phyloP scores from a whole-genome alignment of 352 stramenopile genomes.

The Phytophthora capsici region DNA sequence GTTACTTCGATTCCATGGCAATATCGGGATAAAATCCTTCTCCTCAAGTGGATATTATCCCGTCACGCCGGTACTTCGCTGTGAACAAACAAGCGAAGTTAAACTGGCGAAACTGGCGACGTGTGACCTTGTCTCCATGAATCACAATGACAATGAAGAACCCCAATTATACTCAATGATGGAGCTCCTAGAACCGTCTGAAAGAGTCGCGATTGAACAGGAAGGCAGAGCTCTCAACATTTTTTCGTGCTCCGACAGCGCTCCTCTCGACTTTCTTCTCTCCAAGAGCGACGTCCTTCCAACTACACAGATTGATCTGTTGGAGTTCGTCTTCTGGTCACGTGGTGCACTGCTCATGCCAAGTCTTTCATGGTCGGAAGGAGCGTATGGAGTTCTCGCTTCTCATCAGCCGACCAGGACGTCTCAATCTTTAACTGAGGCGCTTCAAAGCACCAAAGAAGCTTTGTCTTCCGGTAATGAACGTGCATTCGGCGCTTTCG shows the following conservation, averaged over 20 bases:
- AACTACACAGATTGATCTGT: conserved; percentile 27
- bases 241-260: conserved; percentile 36
- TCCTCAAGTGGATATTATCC: conserved; percentile 52
- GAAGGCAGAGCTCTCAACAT: conserved; percentile 36
- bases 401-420: conserved; percentile 29
- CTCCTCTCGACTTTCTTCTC: conserved; percentile 23
- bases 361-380: conserved; percentile 41
- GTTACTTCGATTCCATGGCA: conserved; percentile 46
- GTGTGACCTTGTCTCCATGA: conserved; percentile 33
- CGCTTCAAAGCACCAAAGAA: conserved; percentile 16
- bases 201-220: conserved; percentile 34
- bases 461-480: conserved; percentile 13
- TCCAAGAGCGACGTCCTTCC: conserved; percentile 1
- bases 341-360: conserved; percentile 27
- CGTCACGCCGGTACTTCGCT: conserved; percentile 53
- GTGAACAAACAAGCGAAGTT: conserved; percentile 18
- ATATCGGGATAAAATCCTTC: conserved; percentile 42
- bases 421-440: conserved; percentile 23
- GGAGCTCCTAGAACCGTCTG: conserved; percentile 30
- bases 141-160: neutral
- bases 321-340: conserved; percentile 42
- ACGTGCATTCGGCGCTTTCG: conserved; percentile 39
- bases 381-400: conserved; percentile 47
- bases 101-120: conserved; percentile 20
- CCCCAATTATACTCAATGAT: conserved; percentile 12